These are phyloP conservation scores for Colletotrichum sp. DNA, from an alignment of 2,329 filamentous ascomycete species.

Conservation along the genomic window DNA sequence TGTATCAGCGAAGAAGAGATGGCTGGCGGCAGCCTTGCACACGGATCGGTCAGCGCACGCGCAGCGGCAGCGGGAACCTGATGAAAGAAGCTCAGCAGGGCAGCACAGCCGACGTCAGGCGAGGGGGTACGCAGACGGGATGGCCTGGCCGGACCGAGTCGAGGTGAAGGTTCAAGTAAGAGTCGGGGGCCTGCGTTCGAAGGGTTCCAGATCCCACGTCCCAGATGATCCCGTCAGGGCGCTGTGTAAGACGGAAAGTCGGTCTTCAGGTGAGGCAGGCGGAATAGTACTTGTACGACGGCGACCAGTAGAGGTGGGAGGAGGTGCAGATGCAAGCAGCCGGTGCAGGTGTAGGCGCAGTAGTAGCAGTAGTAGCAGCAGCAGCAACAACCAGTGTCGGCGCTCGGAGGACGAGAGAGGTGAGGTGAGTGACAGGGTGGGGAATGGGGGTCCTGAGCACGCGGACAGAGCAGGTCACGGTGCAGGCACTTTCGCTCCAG, in stretches of 20 bases:
- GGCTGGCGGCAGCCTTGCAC: slow-evolving; percentile 1
- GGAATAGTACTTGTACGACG: neutral
- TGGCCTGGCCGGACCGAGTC: neutral
- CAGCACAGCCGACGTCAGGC: slow-evolving; percentile 10
- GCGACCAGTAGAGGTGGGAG: neutral
- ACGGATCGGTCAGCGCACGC: slow-evolving; percentile 6
- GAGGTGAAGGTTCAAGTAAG: neutral
- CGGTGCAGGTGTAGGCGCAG: neutral
- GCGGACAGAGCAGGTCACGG: slow-evolving; percentile 14
- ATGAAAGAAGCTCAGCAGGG: neutral
- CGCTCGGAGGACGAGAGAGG: neutral
- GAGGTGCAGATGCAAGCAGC: neutral
- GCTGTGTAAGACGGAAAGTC: neutral
- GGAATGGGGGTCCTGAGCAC: slow-evolving; percentile 14
- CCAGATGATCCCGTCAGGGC: neutral
- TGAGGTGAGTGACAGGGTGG: neutral
- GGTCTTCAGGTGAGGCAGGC: neutral
- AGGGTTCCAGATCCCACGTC: neutral
- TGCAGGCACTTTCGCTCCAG: neutral
- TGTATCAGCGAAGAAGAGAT: neutral
- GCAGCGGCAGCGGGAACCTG: neutral
- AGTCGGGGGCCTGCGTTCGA: neutral
- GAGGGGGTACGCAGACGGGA: neutral
- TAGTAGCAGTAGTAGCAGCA: neutral
- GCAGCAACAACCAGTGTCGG: neutral